phyloP scores from a whole-genome alignment of 1,284 basidiomycete species.

The Boletellus sp. region DNA sequence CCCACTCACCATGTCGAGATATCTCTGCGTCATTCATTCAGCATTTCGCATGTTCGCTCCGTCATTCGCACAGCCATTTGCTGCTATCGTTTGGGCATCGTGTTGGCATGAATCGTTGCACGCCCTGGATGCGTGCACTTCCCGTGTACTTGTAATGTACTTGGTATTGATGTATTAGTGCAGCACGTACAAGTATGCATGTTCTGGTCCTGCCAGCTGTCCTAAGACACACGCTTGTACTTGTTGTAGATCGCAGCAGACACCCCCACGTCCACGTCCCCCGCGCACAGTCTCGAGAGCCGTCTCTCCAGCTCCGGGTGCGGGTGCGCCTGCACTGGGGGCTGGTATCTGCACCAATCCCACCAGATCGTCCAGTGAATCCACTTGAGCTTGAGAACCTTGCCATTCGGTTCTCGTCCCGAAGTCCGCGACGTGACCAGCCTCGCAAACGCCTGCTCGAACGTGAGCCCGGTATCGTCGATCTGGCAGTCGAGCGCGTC shows the following conservation, averaged over 20 bases:
- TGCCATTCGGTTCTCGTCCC: conserved; percentile 20
- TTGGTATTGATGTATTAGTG: conserved; percentile 20
- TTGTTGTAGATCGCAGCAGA: conserved; percentile 30
- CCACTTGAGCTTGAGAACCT: conserved; percentile 27
- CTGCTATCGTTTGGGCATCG: neutral
- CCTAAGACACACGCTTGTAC: conserved; percentile 29
- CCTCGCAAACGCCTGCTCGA: conserved; percentile 25
- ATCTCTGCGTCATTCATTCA: conserved; percentile 20
- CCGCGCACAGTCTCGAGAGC: conserved; percentile 19
- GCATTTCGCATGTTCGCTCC: conserved; percentile 11
- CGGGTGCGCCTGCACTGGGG: conserved; percentile 21
- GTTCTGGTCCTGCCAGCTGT: conserved; percentile 14
- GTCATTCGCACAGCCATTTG: neutral
- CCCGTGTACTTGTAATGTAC: conserved; percentile 9
- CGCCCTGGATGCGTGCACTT: neutral
- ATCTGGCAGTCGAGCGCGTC: conserved; percentile 18
- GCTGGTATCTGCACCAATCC: conserved; percentile 23
- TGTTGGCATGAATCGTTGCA: too few species aligned
- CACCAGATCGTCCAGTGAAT: conserved; percentile 33
- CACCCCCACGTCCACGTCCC: conserved; percentile 29
- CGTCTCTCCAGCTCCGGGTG: conserved; percentile 23
- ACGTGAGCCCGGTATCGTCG: conserved; percentile 23
- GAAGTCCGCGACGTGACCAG: conserved; percentile 27
- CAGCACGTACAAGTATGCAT: conserved; percentile 12
- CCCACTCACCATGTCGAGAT: conserved; percentile 14